Evolutionary conservation across 2,329 filamentous ascomycete genomes (phyloP).

Genomic region (Epichloe baconii): DNA sequence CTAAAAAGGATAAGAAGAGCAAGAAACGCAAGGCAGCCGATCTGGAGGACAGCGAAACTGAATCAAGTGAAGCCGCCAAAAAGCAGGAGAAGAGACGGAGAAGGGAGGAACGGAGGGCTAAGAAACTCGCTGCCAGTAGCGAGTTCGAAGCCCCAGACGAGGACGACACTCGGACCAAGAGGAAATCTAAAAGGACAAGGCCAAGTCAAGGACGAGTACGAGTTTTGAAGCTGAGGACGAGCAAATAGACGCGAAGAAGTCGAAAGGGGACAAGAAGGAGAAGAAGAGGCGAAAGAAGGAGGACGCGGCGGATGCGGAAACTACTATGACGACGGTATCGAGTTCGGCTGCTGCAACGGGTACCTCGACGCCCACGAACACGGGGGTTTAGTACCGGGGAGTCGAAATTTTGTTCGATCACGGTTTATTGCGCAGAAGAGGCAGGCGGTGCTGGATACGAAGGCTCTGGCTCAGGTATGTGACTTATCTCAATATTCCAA

Average conservation of each 20-base stretch:
- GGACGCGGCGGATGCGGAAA: conserved; percentile 19
- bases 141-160: conserved; percentile 11
- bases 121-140: conserved; percentile 11
- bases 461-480: conserved; percentile 72
- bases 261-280: conserved; percentile 27
- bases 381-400: conserved; percentile 35
- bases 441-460: conserved; percentile 66
- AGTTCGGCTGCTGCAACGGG: conserved; percentile 20
- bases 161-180: conserved; percentile 27
- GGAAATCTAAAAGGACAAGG: conserved; percentile 18
- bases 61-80: conserved; percentile 10
- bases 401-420: conserved; percentile 61
- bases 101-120: conserved; percentile 24
- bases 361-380: conserved; percentile 24
- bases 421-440: conserved; percentile 83
- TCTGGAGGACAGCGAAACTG: conserved; percentile 14
- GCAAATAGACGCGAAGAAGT: conserved; percentile 19
- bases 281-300: conserved; percentile 37
- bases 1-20: conserved; percentile 31
- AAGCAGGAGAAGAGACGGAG: conserved; percentile 23
- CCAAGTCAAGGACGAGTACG: conserved; percentile 10
- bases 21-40: conserved; percentile 37
- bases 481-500: background rate
- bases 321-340: conserved; percentile 11
- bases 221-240: conserved; percentile 10